Conservation (phyloP, 176 grass and related monocot species). For the Lolium perenne region DNA sequence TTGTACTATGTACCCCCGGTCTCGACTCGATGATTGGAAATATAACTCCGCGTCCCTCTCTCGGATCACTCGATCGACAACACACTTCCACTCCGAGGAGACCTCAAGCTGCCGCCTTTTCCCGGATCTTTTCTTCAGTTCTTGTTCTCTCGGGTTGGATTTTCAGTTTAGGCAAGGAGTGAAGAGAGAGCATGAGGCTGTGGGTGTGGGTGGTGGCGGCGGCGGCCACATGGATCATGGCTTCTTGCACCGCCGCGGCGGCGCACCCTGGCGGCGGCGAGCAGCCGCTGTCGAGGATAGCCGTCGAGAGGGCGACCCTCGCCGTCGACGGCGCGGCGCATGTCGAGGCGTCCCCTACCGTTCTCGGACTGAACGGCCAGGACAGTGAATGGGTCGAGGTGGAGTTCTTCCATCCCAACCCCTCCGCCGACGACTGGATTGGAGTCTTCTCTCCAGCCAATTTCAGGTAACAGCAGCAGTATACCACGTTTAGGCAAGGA, state of each 20-base stretch:
- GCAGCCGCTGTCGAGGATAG: constrained; percentile 64
- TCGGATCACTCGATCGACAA: background rate
- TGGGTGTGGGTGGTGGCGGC: constrained; percentile 22
- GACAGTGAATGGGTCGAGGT: constrained; percentile 76
- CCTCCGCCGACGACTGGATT: constrained; percentile 69
- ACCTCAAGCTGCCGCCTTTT: constrained; percentile 13
- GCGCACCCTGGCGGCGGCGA: constrained; percentile 39
- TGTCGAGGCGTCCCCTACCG: constrained; percentile 56
- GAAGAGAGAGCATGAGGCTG: constrained; percentile 5
- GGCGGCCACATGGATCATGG: constrained; percentile 32
- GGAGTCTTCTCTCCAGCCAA: constrained; percentile 84
- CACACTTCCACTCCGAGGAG: background rate
- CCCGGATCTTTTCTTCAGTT: background rate
- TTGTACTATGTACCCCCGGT: background rate
- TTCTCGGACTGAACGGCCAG: constrained; percentile 71
- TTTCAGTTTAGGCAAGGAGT: background rate
- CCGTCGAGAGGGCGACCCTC: constrained; percentile 49
- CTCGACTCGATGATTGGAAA: constrained; percentile 19
- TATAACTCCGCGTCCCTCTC: background rate
- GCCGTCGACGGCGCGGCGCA: constrained; percentile 45
- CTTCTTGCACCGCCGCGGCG: background rate
- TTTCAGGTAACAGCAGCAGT: constrained; percentile 59
- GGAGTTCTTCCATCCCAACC: constrained; percentile 66
- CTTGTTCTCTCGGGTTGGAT: background rate
- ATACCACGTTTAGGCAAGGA: background rate